Percentiles rank a stretch among this genome's conserved stretches.
Evolutionary conservation across 176 grass and related monocot genomes (phyloP).

Genomic region (Oryza longistaminata): DNA sequence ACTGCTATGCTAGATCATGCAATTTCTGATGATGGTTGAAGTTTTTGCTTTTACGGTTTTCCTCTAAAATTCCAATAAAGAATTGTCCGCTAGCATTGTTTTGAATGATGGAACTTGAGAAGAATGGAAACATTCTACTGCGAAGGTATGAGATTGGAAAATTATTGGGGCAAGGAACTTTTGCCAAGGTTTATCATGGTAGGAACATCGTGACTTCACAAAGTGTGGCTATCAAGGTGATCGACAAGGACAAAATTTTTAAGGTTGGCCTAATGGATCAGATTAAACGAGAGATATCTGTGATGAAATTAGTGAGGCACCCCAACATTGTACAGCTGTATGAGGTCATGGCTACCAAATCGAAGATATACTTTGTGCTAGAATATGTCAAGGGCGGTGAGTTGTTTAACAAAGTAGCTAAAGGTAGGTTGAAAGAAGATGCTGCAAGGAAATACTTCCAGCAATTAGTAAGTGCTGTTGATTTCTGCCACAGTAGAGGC

Average conservation of each 20-base stretch:
- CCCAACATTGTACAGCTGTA: conserved; percentile 43
- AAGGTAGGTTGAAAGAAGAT: conserved; percentile 49
- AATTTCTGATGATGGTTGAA: conserved; percentile 41
- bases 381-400: conserved; percentile 51
- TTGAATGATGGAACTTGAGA: conserved; percentile 34
- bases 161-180: conserved; percentile 45
- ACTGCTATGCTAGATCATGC: conserved; percentile 26
- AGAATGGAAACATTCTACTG: conserved; percentile 44
- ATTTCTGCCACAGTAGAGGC: conserved; percentile 62
- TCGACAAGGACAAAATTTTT: conserved; percentile 43
- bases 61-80: background rate
- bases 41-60: background rate
- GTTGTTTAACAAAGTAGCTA: conserved; percentile 42
- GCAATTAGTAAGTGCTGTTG: conserved; percentile 53
- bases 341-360: conserved; percentile 53
- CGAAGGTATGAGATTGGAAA: conserved; percentile 42
- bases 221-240: conserved; percentile 44
- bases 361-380: conserved; percentile 50
- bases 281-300: conserved; percentile 45
- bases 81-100: background rate
- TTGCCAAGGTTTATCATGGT: conserved; percentile 48
- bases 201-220: conserved; percentile 26
- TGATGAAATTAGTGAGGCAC: conserved; percentile 39
- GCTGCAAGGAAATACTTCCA: conserved; percentile 47
- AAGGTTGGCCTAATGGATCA: conserved; percentile 47